Percentiles rank a stretch among this genome's conserved stretches.
Evolutionary conservation across 768 basidiomycete species (phyloP).

Genomic region (Agrocybe pediades): DNA sequence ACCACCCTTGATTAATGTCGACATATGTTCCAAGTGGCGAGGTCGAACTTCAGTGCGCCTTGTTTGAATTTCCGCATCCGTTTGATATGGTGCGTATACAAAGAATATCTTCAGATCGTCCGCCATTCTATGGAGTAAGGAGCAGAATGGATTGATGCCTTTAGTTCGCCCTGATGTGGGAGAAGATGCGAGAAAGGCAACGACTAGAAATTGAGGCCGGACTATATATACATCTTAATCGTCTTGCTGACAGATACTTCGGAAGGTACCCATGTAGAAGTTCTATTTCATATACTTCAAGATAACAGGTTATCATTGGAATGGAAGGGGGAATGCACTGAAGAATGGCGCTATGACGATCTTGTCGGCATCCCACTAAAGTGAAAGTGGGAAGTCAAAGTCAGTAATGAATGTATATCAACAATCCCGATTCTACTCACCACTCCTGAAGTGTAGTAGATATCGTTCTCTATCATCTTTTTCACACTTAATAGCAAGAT

Average conservation of each 20-base stretch:
- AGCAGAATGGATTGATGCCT: neutral
- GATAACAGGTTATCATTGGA: neutral
- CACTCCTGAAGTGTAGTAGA: conserved; percentile 44
- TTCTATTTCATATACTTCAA: neutral
- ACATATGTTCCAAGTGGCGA: conserved; percentile 48
- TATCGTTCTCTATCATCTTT: conserved; percentile 39
- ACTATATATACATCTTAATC: neutral
- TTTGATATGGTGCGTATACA: conserved; percentile 65
- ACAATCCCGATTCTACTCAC: conserved; percentile 16
- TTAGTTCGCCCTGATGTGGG: neutral
- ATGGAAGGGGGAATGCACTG: conserved; percentile 27
- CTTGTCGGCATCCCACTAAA: conserved; percentile 63
- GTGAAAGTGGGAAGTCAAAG: neutral
- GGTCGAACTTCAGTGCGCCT: conserved; percentile 53
- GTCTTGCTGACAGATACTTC: neutral
- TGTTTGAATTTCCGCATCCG: conserved; percentile 51
- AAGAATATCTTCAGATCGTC: conserved; percentile 25
- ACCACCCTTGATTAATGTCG: conserved; percentile 37
- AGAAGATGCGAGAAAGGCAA: neutral
- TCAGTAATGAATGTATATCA: neutral
- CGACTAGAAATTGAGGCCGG: neutral
- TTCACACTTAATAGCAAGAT: conserved; percentile 31
- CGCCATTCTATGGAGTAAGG: neutral
- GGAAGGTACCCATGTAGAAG: neutral
- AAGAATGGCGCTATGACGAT: conserved; percentile 48